Evolutionary conservation across 768 basidiomycete species (phyloP).

Genomic region (Collybia sordida): DNA sequence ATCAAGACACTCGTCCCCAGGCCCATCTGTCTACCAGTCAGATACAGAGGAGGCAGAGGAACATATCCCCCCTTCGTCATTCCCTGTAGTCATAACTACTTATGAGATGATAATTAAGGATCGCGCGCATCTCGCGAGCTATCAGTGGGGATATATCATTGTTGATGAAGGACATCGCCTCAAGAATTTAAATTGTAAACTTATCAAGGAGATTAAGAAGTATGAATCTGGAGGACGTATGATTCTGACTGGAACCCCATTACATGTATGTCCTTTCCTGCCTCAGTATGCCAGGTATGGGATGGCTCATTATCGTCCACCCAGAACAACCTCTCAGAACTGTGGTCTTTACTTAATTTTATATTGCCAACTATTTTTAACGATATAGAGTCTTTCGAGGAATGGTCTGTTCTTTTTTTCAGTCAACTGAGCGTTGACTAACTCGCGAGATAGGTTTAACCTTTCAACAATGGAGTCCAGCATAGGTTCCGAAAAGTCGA

Average conservation of each 20-base stretch:
- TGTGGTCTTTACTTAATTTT: slow-evolving; percentile 96
- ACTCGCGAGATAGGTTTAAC: slow-evolving; percentile 53
- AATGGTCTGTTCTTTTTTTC: slow-evolving; percentile 55
- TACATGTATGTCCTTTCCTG: slow-evolving; percentile 59
- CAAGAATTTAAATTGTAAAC: slow-evolving; percentile 91
- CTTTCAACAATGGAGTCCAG: slow-evolving; percentile 60
- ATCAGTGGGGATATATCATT: slow-evolving; percentile 89
- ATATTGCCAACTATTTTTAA: slow-evolving; percentile 93
- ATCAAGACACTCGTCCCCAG: slow-evolving; percentile 25
- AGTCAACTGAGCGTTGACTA: slow-evolving; percentile 4
- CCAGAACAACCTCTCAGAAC: slow-evolving; percentile 94
- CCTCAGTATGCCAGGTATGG: not conserved
- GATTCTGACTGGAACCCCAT: slow-evolving; percentile 93
- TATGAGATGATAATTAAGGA: slow-evolving; percentile 93
- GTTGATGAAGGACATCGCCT: slow-evolving; percentile 95
- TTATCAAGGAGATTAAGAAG: slow-evolving; percentile 88
- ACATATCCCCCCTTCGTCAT: slow-evolving; percentile 27
- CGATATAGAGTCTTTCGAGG: slow-evolving; percentile 86
- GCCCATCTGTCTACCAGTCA: slow-evolving; percentile 63
- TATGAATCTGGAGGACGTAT: slow-evolving; percentile 84
- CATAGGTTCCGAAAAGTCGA: slow-evolving; percentile 57
- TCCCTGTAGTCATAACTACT: slow-evolving; percentile 87
- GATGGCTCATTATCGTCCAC: not conserved
- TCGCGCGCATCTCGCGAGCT: slow-evolving; percentile 55
- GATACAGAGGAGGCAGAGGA: slow-evolving; percentile 12